These are phyloP conservation scores for Tolypocladium nubicola DNA, from an alignment of 2,329 filamentous ascomycete species.

Conservation along the genomic window DNA sequence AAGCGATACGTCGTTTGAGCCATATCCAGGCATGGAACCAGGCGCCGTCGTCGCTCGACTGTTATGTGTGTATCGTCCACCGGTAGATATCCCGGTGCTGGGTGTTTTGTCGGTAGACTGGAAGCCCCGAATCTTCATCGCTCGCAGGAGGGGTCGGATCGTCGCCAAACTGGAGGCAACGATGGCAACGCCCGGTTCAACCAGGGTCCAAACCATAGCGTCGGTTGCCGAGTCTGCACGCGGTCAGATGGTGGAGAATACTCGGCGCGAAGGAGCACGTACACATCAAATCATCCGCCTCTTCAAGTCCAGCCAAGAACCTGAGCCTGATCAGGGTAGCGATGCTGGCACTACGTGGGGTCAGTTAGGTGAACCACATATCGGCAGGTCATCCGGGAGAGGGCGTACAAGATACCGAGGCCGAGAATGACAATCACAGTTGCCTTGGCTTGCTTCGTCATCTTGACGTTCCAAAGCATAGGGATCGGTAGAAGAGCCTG, in stretches of 20 bases:
- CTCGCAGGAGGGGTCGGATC: slow-evolving; percentile 41
- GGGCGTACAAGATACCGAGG: slow-evolving; percentile 36
- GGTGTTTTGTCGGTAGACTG: slow-evolving; percentile 26
- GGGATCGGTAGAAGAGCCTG: slow-evolving; percentile 40
- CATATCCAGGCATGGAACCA: slow-evolving; percentile 19
- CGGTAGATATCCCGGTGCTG: slow-evolving; percentile 16
- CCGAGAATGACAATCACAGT: slow-evolving; percentile 39
- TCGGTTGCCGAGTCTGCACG: slow-evolving; percentile 34
- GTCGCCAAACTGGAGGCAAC: slow-evolving; percentile 42
- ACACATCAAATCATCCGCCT: slow-evolving; percentile 38
- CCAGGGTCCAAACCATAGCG: slow-evolving; percentile 45
- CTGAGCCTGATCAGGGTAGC: slow-evolving; percentile 42
- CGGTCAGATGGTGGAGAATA: slow-evolving; percentile 4
- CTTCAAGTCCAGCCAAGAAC: slow-evolving; percentile 33
- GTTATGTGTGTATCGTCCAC: slow-evolving; percentile 15
- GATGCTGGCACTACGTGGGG: slow-evolving; percentile 33
- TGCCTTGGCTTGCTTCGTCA: slow-evolving; percentile 39
- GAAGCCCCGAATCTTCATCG: slow-evolving; percentile 36
- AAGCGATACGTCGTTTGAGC: slow-evolving; percentile 25
- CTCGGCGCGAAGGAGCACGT: slow-evolving; percentile 10
- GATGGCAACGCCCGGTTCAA: slow-evolving; percentile 46
- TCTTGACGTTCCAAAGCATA: slow-evolving; percentile 44
- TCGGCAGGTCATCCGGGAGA: neutral
- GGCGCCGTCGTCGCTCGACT: slow-evolving; percentile 10
- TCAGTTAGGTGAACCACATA: slow-evolving; percentile 4